Evolutionary conservation across 345 rosid genomes (phyloP), one percentile per base, ranked within the genome.

Genomic region (Murraya koenigii): DNA sequence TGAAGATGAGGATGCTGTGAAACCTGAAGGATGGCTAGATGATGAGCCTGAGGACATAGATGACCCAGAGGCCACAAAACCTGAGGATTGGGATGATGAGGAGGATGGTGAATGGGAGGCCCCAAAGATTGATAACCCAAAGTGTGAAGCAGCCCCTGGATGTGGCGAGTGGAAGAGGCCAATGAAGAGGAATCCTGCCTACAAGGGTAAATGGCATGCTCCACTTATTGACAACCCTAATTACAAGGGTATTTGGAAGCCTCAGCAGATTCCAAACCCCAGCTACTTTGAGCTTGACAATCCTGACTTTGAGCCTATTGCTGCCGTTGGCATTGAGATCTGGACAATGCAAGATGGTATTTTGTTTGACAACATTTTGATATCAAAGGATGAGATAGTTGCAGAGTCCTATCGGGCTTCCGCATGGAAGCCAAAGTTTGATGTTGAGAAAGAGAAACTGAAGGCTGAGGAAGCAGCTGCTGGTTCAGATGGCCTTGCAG

Each of bases 261-360:
- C 97, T 70, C 86, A 62, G 82, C 85, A 93, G 36, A 93, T 93
- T 82, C 93, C 96, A 11, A 93, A 91, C 88, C 97, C 96, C 38
- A 49, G 69, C 76, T 93, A 86, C 86, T 89, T 91, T 72, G 96
- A 93, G 89, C 89, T 93, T 58, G 91, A 91, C 74, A 82, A 69
- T 54, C 96, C 97, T 0, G 74, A 91, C 75, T 90, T 77, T 64
- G 97, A 93, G 82, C 93, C 94, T 76, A 91, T 93, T 69, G 91
- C 97, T 71, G 97, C 93, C 49, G 38, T 93, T 17, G 97, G 97
- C 39, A 91, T 93, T 62, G 97, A 93, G 88, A 93, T 93, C 75
- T 93, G 97, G 97, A 93, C 97, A 35, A 93, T 93, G 97, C 96
- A 93, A 83, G 94, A 93, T 62, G 97, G 97, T 44, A 88, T 93